Base-by-base conservation (phyloP, 768 basidiomycete species). In the Lactifluus hygrophoroides region DNA sequence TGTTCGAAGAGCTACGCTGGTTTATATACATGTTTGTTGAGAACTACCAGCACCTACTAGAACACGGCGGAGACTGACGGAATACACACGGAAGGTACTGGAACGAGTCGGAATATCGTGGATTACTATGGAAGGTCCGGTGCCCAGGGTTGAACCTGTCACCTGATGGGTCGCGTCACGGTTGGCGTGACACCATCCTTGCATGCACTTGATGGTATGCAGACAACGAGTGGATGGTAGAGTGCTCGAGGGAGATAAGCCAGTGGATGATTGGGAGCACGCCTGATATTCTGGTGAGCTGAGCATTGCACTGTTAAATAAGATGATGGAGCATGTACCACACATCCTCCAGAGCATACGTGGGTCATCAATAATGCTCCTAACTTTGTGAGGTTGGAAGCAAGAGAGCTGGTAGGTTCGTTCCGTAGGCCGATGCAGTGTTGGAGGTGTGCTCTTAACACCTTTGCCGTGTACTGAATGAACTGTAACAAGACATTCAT, bases 211-310 rank as follows among this genome's bases (percentile, higher is more conserved):
- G 44, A 91, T 87, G 0, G 80, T 86, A 50, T 85, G 80, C 30
- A 90, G 76, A 44, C 77, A 77, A 3, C 83, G 79, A 2, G 89
- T 90, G 3, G 85, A 83, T 11, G 83, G 83, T 1, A 83, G 84
- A 40, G n/a, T 82, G 80, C 69, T 90, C 88, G 65, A 90, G 69
- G 1, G 84, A 78, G 17, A 86, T 82, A 48, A 91, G 76, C 89
- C 88, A 91, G 66, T 88, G 85, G 44, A 90, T 69, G 42, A 88
- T 88, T 25, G 87, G 85, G 17, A 91, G 71, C n/a, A 90, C 72
- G 48, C 88, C 88, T 90, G 60, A 19, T 35, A 45, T 27, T 10
- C 11, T n/a, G n/a, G n/a, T 38, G 13, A 10, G 11, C 34, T 10
- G 16, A 40, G 9, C 23, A 1, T 28, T 28, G 32, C 16, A 23